Percentiles rank a stretch among this genome's conserved stretches.
phyloP scores from a whole-genome alignment of 2,329 filamentous ascomycete species.

The Periglandula ipomoeae region DNA sequence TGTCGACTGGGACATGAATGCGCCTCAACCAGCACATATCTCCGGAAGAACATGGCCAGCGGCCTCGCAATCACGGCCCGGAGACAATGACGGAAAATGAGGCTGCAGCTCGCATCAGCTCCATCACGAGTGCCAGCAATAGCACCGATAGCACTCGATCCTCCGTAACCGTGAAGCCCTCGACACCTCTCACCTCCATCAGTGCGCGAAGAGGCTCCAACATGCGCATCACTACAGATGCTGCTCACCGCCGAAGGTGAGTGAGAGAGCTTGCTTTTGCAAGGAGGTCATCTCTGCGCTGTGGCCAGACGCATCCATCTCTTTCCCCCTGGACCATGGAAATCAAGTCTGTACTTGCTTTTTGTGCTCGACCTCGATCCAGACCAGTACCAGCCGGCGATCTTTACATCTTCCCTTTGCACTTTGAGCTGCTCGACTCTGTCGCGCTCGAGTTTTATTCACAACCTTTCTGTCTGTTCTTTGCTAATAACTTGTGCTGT shows the following conservation, averaged over 20 bases:
- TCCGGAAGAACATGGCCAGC: slow-evolving; percentile 21
- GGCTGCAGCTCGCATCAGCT: slow-evolving; percentile 48
- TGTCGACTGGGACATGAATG: slow-evolving; percentile 24
- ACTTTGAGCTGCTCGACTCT: background rate
- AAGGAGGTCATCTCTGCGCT: background rate
- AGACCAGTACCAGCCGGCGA: background rate
- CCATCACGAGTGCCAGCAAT: slow-evolving; percentile 30
- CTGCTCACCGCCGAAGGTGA: slow-evolving; percentile 29
- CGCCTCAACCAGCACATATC: slow-evolving; percentile 12
- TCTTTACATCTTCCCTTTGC: too few species aligned
- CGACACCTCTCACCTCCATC: slow-evolving; percentile 22
- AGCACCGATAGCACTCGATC: slow-evolving; percentile 59
- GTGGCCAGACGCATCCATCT: background rate
- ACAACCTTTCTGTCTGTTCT: background rate
- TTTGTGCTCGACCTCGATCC: background rate
- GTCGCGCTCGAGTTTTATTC: background rate
- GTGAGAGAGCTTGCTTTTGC: slow-evolving; percentile 11
- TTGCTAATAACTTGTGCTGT: slow-evolving; percentile 3
- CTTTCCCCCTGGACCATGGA: background rate
- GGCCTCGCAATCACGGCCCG: slow-evolving; percentile 22
- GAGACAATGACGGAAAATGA: slow-evolving; percentile 62
- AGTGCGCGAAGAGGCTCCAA: slow-evolving; percentile 14
- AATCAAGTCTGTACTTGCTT: background rate
- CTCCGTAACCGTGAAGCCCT: slow-evolving; percentile 52
- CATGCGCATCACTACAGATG: slow-evolving; percentile 26